Base-by-base conservation (phyloP, 2,329 filamentous ascomycete species). In the Trichoderma sp. region DNA sequence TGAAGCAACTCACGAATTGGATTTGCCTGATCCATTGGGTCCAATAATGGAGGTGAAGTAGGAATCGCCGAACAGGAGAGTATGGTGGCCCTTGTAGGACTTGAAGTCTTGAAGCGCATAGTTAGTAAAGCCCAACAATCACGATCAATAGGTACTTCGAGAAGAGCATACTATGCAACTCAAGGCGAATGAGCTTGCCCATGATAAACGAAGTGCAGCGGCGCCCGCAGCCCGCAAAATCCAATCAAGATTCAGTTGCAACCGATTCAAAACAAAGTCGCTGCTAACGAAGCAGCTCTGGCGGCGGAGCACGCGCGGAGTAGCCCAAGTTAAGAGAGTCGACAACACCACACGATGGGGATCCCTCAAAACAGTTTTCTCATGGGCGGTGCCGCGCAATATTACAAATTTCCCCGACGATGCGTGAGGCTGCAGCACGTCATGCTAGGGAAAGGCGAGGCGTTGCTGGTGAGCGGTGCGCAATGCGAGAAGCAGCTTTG, bases 21-120 rank as follows among this genome's bases (percentile, higher is more conserved):
- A 99, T 82, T 99, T 99, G 73, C 96, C 96, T 43, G 96, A 98
- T 84, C 96, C 96, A 94, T 99, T 99, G 79, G 96, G 96, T 6
- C 96, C 96, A 77, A 99, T 98, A 77, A 99, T 97, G 53, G 96
- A 99, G 61, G 96, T 99, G 81, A 99, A 99, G 82, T 97, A 98
- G 2, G 94, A 96, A 83, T 99, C 95, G 77, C 95, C 95, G 76
- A 99, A 97, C 65, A 97, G 88, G 56, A 99, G 89, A 71, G 89
- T 91, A 83, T 99, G 96, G 76, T 97, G 94, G 70, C 94, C 96
- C 81, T 97, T 97, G 85, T 99, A 99, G 75, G 96, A 98, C 84
- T 99, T 99, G 89, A 99, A 99, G 84, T 99, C 92, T 96, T 76
- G 33, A 56, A 43, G 64, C 57, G 57, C 43, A 60, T 27, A 21